Conservation (phyloP, 306 rosid genomes). For the Castanea crenata region DNA sequence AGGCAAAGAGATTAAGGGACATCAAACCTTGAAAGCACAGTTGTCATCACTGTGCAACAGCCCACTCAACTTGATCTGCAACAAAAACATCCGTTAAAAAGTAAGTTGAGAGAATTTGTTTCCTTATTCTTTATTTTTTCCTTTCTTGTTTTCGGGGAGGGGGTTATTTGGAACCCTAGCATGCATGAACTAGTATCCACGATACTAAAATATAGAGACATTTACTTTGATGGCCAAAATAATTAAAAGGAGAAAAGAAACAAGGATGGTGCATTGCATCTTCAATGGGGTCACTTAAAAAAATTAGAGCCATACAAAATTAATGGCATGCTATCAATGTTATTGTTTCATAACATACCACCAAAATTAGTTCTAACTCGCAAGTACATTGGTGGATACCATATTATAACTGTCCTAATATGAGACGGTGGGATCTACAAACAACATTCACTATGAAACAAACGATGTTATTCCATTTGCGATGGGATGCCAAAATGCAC, state of each 20-base stretch:
- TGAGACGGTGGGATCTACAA: not conserved
- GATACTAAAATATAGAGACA: not conserved
- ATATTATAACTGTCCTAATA: not conserved
- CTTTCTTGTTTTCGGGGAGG: not conserved
- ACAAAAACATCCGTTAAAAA: slow-evolving; percentile 8
- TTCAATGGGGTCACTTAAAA: too few species aligned
- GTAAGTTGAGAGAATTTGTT: not conserved
- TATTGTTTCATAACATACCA: not conserved
- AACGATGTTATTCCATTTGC: not conserved
- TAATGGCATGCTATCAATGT: not conserved
- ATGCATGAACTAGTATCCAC: not conserved
- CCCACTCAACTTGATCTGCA: slow-evolving; percentile 82
- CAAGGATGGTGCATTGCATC: not conserved
- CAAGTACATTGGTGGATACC: not conserved
- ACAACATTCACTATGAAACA: not conserved
- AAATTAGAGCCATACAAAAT: not conserved
- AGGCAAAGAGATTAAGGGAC: slow-evolving; percentile 2
- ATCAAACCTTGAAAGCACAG: slow-evolving; percentile 74
- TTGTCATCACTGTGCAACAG: slow-evolving; percentile 78
- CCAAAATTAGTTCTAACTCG: not conserved
- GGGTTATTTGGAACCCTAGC: not conserved
- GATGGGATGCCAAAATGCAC: not conserved
- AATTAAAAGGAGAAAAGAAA: not conserved
- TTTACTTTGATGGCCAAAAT: too few species aligned
- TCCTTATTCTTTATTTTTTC: too few species aligned